Percentiles rank a stretch among this genome's conserved stretches.
phyloP scores from a whole-genome alignment of 2,329 filamentous ascomycete genomes.

The Harringtonia lauricola region DNA sequence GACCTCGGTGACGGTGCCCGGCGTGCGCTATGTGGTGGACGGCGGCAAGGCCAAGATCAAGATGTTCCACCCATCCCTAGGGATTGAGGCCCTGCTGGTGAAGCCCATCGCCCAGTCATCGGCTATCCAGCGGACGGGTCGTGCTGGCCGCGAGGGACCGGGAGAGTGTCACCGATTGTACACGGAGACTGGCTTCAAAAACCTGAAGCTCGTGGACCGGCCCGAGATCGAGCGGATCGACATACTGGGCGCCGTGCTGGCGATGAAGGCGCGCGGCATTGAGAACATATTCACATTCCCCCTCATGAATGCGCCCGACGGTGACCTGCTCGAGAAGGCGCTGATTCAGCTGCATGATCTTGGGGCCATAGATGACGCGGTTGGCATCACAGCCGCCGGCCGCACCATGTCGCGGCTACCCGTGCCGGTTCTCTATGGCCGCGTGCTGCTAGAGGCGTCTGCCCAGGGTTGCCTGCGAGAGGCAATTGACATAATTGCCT shows the following conservation, averaged over 20 bases:
- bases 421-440: slow-evolving; percentile 67
- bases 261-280: slow-evolving; percentile 87
- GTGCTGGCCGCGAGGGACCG: slow-evolving; percentile 83
- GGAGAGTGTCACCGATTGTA: slow-evolving; percentile 88
- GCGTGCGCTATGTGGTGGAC: slow-evolving; percentile 84
- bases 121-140: slow-evolving; percentile 80
- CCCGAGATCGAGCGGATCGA: slow-evolving; percentile 91
- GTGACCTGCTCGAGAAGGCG: slow-evolving; percentile 70
- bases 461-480: slow-evolving; percentile 66
- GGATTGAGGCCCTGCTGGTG: slow-evolving; percentile 80
- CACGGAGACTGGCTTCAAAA: slow-evolving; percentile 64
- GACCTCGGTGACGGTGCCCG: slow-evolving; percentile 90
- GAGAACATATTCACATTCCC: slow-evolving; percentile 74
- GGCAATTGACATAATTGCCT: slow-evolving; percentile 71
- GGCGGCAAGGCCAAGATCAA: slow-evolving; percentile 92
- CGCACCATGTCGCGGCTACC: slow-evolving; percentile 73
- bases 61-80: slow-evolving; percentile 73
- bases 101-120: slow-evolving; percentile 91
- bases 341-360: slow-evolving; percentile 71
- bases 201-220: slow-evolving; percentile 58
- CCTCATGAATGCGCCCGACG: slow-evolving; percentile 69
- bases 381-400: slow-evolving; percentile 63
- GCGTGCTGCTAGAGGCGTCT: slow-evolving; percentile 72
- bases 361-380: slow-evolving; percentile 60
- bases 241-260: slow-evolving; percentile 73